These are phyloP conservation scores for Diaporthe sp. DNA, from an alignment of 2,329 filamentous ascomycete genomes.

Conservation along the genomic window DNA sequence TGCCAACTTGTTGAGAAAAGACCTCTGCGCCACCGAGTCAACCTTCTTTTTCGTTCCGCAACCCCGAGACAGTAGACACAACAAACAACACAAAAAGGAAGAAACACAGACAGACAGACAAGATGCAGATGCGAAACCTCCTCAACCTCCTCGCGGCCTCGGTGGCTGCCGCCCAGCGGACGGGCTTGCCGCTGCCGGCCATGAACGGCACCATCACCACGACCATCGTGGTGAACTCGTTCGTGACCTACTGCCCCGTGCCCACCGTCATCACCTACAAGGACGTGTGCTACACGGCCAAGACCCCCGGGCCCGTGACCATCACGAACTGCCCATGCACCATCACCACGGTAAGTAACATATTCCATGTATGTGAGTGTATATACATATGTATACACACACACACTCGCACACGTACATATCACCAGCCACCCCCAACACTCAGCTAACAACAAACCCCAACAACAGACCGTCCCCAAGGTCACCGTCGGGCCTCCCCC, in stretches of 20 bases:
- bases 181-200: conserved; percentile 39
- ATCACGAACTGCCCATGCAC: conserved; percentile 70
- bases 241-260: conserved; percentile 59
- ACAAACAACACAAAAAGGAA: not conserved
- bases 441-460: not conserved
- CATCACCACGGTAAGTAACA: conserved; percentile 45
- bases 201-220: conserved; percentile 33
- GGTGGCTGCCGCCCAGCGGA: conserved; percentile 45
- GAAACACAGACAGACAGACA: conserved; percentile 38
- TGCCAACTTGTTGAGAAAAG: not conserved
- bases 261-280: conserved; percentile 67
- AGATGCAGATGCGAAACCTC: conserved; percentile 51
- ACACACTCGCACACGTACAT: not conserved
- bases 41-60: not conserved
- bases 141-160: conserved; percentile 47
- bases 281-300: conserved; percentile 67
- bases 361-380: not conserved
- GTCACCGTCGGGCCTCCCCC: not conserved
- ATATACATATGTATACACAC: not conserved
- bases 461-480: conserved; percentile 9
- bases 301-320: conserved; percentile 62
- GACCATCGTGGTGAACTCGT: conserved; percentile 53
- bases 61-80: not conserved
- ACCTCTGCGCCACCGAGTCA: not conserved
- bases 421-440: too few relatives aligned